phyloP scores from a whole-genome alignment of 148 eudicot species.

The Salicornia ramosissima region DNA sequence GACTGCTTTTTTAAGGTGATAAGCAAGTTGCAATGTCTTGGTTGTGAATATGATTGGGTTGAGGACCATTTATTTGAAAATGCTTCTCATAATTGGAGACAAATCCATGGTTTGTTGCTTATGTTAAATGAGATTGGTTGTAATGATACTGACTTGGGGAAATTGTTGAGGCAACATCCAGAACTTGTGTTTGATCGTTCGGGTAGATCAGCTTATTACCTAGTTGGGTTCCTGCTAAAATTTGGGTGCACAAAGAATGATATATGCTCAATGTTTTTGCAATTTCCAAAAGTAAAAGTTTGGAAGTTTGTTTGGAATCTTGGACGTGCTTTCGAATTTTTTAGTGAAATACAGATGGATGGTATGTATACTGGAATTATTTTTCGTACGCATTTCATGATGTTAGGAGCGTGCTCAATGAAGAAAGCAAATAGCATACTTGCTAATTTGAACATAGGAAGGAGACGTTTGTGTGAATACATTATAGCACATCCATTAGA shows the following conservation, averaged over 20 bases:
- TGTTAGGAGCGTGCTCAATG: constrained; percentile 56
- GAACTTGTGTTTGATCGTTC: constrained; percentile 51
- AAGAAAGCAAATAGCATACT: constrained; percentile 44
- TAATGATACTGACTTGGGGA: constrained; percentile 33
- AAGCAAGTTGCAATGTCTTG: constrained; percentile 32
- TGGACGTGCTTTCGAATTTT: constrained; percentile 39
- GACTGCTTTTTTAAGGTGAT: constrained; percentile 30
- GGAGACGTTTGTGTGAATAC: constrained; percentile 38
- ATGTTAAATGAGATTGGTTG: constrained; percentile 37
- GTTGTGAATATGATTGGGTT: constrained; percentile 49
- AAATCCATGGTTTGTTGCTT: constrained; percentile 39
- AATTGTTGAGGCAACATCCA: constrained; percentile 35
- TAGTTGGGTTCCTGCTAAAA: constrained; percentile 52
- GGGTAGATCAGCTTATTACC: constrained; percentile 35
- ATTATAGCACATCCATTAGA: constrained; percentile 50
- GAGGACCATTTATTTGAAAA: constrained; percentile 34
- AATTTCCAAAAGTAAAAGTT: constrained; percentile 39
- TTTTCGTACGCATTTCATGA: constrained; percentile 37
- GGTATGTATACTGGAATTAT: constrained; percentile 38
- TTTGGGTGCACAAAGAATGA: constrained; percentile 47
- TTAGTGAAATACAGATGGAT: constrained; percentile 52
- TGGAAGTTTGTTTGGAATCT: constrained; percentile 44
- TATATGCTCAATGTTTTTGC: constrained; percentile 34
- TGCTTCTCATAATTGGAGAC: constrained; percentile 50
- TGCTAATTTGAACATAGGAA: constrained; percentile 37